Evolutionary conservation across 2,329 filamentous ascomycete genomes (phyloP), one percentile per base, ranked within the genome.

Genomic region (Talaromyces sp.): DNA sequence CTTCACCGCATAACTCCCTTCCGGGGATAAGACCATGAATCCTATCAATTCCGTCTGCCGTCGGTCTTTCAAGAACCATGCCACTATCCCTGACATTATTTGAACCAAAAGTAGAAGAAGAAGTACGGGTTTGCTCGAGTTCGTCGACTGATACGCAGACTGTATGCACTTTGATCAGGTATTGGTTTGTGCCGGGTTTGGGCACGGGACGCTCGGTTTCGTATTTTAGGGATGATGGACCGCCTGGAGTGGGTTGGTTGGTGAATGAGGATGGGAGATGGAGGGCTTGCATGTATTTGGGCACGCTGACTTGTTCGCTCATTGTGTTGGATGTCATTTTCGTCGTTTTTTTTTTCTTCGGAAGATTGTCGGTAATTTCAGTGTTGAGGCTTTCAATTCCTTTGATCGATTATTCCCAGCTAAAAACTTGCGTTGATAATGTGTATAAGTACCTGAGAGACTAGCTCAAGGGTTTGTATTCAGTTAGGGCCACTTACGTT

Each of bases 121-220:
- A 15, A n/a, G 41, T 52, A 63, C 64, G 41, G 1, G 56, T 62
- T 17, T 76, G 63, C 31, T 25, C 7, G 7, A 52, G 21, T 56
- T 77, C 75, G 50, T 72, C 72, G 46, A 71, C 71, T 13, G 67
- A 72, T 19, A 76, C 69, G 13, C 74, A 71, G 7, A 74, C 71
- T 7, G 73, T 67, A 52, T 66, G 65, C 25, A 77, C 70, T 60
- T 75, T 74, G 57, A 78, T 65, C 1, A 77, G 65, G 60, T 78
- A 77, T 61, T 75, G 69, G n/a, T 65, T 64, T 22, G 64, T 58
- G 3, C 67, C 67, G 2, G 71, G 71, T 17, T 63, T 66, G 5
- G 75, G 74, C 0, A 70, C 72, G 33, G 74, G 73, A 53, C 71
- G 73, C 50, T 65, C 64, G 3, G 65, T 64, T 53, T 71, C 69